A percentile compares a stretch with the other conserved stretches of the same genome.
Conservation (phyloP, 2,329 filamentous ascomycete genomes). For the Anisogramma anomala region DNA sequence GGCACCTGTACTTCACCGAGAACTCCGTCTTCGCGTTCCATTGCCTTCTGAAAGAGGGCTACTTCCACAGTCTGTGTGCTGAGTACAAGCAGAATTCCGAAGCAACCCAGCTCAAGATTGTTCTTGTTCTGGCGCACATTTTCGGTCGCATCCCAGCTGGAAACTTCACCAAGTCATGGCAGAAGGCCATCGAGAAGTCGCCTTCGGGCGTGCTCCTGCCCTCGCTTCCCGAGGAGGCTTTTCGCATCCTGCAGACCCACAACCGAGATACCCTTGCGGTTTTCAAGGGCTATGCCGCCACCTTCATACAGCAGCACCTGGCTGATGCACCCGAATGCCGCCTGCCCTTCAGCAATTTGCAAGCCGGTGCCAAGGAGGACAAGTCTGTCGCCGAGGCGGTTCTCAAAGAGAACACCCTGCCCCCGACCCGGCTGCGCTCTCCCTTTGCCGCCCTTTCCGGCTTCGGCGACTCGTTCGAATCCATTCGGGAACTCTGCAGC, state of each 20-base stretch:
- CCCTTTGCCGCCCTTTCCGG: slow-evolving; percentile 63
- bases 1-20: slow-evolving; percentile 66
- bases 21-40: slow-evolving; percentile 69
- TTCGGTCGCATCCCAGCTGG: slow-evolving; percentile 49
- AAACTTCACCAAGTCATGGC: slow-evolving; percentile 32
- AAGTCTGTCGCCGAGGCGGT: neutral
- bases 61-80: slow-evolving; percentile 51
- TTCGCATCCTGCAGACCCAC: slow-evolving; percentile 44
- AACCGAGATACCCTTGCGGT: slow-evolving; percentile 55
- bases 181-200: slow-evolving; percentile 40
- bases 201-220: slow-evolving; percentile 57
- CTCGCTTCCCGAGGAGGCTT: slow-evolving; percentile 45
- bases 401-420: slow-evolving; percentile 18
- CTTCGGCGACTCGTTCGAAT: slow-evolving; percentile 44
- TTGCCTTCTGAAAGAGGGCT: slow-evolving; percentile 57
- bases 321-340: slow-evolving; percentile 34
- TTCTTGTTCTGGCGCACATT: slow-evolving; percentile 59
- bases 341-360: slow-evolving; percentile 47
- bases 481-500: slow-evolving; percentile 55
- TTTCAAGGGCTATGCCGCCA: slow-evolving; percentile 58
- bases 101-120: slow-evolving; percentile 43
- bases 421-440: slow-evolving; percentile 43
- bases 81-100: slow-evolving; percentile 40
- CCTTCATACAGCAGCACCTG: slow-evolving; percentile 56
- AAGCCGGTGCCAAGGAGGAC: slow-evolving; percentile 26